A percentile compares a stretch with the other conserved stretches of the same genome.
These are phyloP conservation scores for Talaromyces wortmannii DNA, from an alignment of 495 filamentous ascomycete genomes.

Conservation along the genomic window DNA sequence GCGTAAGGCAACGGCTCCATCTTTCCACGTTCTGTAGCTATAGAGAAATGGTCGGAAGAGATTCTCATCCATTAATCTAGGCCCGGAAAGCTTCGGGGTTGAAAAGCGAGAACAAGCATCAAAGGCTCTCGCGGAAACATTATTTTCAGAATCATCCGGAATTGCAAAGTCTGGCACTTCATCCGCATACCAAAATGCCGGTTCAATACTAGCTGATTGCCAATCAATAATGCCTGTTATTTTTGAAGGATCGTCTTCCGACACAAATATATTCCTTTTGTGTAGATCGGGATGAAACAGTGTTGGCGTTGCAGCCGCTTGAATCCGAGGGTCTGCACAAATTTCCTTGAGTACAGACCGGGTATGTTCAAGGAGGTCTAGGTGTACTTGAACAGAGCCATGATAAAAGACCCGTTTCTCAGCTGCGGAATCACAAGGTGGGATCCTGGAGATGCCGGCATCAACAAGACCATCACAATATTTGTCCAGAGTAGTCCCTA, in stretches of 20 bases:
- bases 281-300: slow-evolving; percentile 6
- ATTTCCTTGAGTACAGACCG: slow-evolving; percentile 19
- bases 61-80: slow-evolving; percentile 28
- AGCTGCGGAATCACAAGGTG: slow-evolving; percentile 5
- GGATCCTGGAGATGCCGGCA: slow-evolving; percentile 26
- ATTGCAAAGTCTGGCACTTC: slow-evolving; percentile 27
- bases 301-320: slow-evolving; percentile 10
- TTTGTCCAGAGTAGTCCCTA: slow-evolving; percentile 21
- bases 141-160: slow-evolving; percentile 4
- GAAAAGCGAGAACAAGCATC: slow-evolving; percentile 22
- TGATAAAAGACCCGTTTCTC: slow-evolving; percentile 16
- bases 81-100: slow-evolving; percentile 21
- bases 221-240: slow-evolving; percentile 4
- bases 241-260: slow-evolving; percentile 1
- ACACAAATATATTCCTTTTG: slow-evolving; percentile 6
- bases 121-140: slow-evolving; percentile 23
- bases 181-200: slow-evolving; percentile 28
- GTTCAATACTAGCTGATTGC: neutral
- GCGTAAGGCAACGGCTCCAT: slow-evolving; percentile 30
- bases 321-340: slow-evolving; percentile 12
- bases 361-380: slow-evolving; percentile 13
- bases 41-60: slow-evolving; percentile 35
- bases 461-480: slow-evolving; percentile 32
- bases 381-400: slow-evolving; percentile 18
- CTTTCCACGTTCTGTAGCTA: slow-evolving; percentile 36